These are phyloP conservation scores for Larix sibirica DNA, from an alignment of 83 land plant genomes.

Conservation along the genomic window DNA sequence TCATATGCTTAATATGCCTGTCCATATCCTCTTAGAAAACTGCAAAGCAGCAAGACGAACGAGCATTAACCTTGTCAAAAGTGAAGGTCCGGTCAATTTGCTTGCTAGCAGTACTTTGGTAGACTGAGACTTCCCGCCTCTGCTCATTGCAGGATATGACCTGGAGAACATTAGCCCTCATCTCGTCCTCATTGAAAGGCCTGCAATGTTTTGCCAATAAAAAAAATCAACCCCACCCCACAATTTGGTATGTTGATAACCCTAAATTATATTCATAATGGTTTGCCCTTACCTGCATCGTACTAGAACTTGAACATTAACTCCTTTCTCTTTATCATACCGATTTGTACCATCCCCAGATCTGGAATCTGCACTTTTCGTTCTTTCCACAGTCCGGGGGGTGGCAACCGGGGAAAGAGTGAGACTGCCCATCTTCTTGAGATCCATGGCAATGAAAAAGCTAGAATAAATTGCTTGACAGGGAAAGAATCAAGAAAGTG, in stretches of 20 bases:
- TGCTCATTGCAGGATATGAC: constrained; percentile 88
- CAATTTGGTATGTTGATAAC: neutral
- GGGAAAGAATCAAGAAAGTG: too few species aligned
- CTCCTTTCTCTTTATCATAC: constrained; percentile 85
- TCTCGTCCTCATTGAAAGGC: constrained; percentile 93
- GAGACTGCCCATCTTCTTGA: too few species aligned
- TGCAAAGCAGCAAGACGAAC: neutral
- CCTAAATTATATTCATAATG: neutral
- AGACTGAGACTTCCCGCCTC: constrained; percentile 86
- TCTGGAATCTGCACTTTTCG: constrained; percentile 3
- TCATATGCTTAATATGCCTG: neutral
- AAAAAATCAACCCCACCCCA: neutral
- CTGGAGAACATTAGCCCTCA: constrained; percentile 66
- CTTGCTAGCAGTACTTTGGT: constrained; percentile 81
- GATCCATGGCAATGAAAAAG: too few species aligned
- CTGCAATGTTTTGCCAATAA: constrained; percentile 30
- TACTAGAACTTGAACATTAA: constrained; percentile 90
- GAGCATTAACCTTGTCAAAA: constrained; percentile 80
- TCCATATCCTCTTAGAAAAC: too few species aligned
- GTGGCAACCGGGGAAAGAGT: neutral
- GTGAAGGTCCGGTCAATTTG: constrained; percentile 92
- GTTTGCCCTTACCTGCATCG: constrained; percentile 76
- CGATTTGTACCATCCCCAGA: neutral
- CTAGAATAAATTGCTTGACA: too few species aligned
- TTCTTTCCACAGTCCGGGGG: neutral